A percentile compares a stretch with the other conserved stretches of the same genome.
phyloP scores from a whole-genome alignment of 2,329 filamentous ascomycete genomes.

The Mycocentrospora acerina region DNA sequence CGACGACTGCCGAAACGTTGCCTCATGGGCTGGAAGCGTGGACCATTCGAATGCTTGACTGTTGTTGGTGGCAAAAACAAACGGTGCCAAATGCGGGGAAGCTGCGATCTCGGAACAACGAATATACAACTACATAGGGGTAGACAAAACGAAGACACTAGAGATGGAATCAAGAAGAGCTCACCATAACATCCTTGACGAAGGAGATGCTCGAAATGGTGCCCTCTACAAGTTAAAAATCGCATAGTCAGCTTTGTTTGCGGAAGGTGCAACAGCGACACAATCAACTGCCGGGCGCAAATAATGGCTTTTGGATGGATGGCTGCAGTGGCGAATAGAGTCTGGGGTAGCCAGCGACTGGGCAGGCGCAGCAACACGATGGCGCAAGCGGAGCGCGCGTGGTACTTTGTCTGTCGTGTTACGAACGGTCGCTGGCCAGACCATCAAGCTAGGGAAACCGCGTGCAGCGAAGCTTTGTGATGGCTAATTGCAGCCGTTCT shows the following conservation, averaged over 20 bases:
- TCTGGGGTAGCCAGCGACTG: slow-evolving; percentile 27
- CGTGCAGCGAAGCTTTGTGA: slow-evolving; percentile 17
- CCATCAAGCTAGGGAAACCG: slow-evolving; percentile 11
- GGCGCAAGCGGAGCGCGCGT: slow-evolving; percentile 11
- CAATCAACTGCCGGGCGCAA: slow-evolving; percentile 8
- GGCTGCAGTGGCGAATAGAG: slow-evolving; percentile 25
- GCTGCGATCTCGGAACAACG: slow-evolving; percentile 22
- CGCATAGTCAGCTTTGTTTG: slow-evolving; percentile 27
- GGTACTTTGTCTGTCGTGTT: slow-evolving; percentile 16
- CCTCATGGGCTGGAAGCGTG: slow-evolving; percentile 20
- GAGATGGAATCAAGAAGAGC: slow-evolving; percentile 36
- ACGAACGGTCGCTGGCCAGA: slow-evolving; percentile 21
- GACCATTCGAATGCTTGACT: slow-evolving; percentile 23
- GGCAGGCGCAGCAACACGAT: slow-evolving; percentile 15
- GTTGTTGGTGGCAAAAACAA: slow-evolving; percentile 28
- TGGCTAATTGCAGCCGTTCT: slow-evolving; percentile 22
- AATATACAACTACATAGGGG: slow-evolving; percentile 2
- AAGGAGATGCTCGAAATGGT: slow-evolving; percentile 83
- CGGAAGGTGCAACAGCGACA: slow-evolving; percentile 16
- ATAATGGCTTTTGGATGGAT: slow-evolving; percentile 17
- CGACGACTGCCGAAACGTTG: slow-evolving; percentile 14
- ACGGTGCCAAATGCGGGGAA: slow-evolving; percentile 35
- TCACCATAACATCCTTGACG: slow-evolving; percentile 79
- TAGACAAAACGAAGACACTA: background rate
- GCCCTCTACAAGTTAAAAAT: slow-evolving; percentile 60